These are phyloP conservation scores for Auricularia heimuer DNA, from an alignment of 768 basidiomycete species.

Conservation along the genomic window DNA sequence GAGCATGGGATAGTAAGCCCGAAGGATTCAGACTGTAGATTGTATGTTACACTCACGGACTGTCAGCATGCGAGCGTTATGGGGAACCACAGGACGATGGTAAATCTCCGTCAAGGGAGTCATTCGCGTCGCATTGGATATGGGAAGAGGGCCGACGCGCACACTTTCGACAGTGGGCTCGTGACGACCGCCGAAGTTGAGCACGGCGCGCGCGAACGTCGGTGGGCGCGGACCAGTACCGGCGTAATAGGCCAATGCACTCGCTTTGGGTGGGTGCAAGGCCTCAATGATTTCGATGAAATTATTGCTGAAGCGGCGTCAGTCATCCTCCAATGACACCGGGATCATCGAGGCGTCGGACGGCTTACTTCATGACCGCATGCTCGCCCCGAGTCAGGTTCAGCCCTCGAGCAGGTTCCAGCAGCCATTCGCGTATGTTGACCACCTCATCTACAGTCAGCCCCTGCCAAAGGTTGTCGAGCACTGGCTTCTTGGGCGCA, in stretches of 20 bases:
- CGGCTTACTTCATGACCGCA: slow-evolving; percentile 18
- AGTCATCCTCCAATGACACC: not conserved
- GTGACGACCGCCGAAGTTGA: slow-evolving; percentile 36
- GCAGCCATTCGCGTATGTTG: slow-evolving; percentile 38
- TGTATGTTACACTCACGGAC: not conserved
- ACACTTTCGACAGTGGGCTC: slow-evolving; percentile 43
- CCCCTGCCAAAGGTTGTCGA: slow-evolving; percentile 41
- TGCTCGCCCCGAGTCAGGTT: slow-evolving; percentile 35
- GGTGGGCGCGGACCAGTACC: slow-evolving; percentile 19
- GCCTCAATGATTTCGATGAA: slow-evolving; percentile 40
- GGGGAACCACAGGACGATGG: slow-evolving; percentile 42
- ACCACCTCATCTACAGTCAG: slow-evolving; percentile 36
- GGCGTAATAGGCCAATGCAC: slow-evolving; percentile 37
- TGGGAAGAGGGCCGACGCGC: slow-evolving; percentile 48
- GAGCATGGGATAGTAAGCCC: not conserved
- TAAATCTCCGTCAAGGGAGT: slow-evolving; percentile 40
- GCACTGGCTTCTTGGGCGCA: not conserved
- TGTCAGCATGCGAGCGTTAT: slow-evolving; percentile 31
- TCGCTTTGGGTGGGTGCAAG: slow-evolving; percentile 38
- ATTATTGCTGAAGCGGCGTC: slow-evolving; percentile 31
- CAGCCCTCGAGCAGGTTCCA: slow-evolving; percentile 28
- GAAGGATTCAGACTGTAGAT: not conserved
- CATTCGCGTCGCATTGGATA: slow-evolving; percentile 30
- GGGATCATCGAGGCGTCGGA: not conserved
- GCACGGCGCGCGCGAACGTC: slow-evolving; percentile 38